phyloP scores from a whole-genome alignment of 208 protist species.

The Paratrypanosoma confusum region DNA sequence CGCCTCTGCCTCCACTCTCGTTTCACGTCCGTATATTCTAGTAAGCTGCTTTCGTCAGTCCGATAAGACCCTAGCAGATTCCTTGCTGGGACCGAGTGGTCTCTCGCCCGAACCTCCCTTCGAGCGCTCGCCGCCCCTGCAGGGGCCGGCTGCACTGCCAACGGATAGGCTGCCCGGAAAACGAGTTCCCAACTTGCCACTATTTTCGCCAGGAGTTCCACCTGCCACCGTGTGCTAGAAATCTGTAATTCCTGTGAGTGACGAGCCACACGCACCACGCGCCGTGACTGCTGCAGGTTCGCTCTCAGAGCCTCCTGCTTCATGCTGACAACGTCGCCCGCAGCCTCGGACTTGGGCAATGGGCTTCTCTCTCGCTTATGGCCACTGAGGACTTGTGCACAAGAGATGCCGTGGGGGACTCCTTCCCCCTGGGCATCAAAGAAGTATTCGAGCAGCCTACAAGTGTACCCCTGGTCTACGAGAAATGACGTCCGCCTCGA shows the following conservation, averaged over 20 bases:
- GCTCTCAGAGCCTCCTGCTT: conserved; percentile 57
- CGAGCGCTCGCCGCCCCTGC: not conserved
- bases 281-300: conserved; percentile 4
- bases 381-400: not conserved
- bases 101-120: not conserved
- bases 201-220: conserved; percentile 61
- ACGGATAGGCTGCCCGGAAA: conserved; percentile 29
- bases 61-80: conserved; percentile 27
- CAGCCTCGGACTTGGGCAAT: conserved; percentile 1
- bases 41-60: conserved; percentile 1
- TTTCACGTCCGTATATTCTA: conserved; percentile 45
- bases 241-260: not conserved
- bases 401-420: not conserved
- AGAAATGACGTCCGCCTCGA: conserved; percentile 97
- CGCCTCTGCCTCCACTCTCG: conserved; percentile 25
- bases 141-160: conserved; percentile 6
- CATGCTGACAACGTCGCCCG: conserved; percentile 62
- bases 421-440: conserved; percentile 4
- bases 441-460: conserved; percentile 65
- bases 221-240: conserved; percentile 41
- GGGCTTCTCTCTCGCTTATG: not conserved
- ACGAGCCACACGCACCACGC: not conserved
- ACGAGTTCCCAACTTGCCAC: conserved; percentile 78
- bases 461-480: conserved; percentile 91
- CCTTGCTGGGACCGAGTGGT: conserved; percentile 2